These are phyloP conservation scores for Tetracladium setigerum DNA, from an alignment of 495 filamentous ascomycete species.

Conservation along the genomic window DNA sequence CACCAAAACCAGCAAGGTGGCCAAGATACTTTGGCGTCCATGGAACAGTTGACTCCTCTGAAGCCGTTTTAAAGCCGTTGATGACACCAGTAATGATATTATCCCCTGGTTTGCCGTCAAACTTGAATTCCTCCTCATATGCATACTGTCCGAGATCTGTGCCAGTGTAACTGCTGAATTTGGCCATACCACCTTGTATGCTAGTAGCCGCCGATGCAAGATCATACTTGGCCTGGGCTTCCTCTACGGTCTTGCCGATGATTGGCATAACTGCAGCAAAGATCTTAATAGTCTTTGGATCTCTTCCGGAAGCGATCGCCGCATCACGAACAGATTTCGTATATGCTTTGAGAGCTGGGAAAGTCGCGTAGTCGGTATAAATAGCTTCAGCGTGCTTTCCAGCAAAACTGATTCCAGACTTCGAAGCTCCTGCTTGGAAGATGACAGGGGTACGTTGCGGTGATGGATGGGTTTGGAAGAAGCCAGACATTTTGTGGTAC, in stretches of 20 bases:
- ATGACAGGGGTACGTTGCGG: conserved; percentile 56
- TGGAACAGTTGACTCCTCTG: too few species aligned
- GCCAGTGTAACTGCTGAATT: conserved; percentile 57
- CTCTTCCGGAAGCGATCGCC: conserved; percentile 41
- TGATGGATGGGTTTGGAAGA: conserved; percentile 52
- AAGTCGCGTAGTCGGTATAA: conserved; percentile 50
- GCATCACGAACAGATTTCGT: conserved; percentile 44
- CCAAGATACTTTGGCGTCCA: too few species aligned
- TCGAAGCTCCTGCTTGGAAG: conserved; percentile 58
- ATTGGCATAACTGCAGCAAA: conserved; percentile 52
- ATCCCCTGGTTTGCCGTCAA: conserved; percentile 59
- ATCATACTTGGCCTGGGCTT: conserved; percentile 43
- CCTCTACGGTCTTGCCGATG: conserved; percentile 47
- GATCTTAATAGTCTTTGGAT: conserved; percentile 51
- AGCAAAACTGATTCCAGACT: conserved; percentile 49
- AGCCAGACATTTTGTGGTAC: conserved; percentile 44
- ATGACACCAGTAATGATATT: conserved; percentile 28
- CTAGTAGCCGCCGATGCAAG: conserved; percentile 44
- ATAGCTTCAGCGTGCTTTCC: conserved; percentile 56
- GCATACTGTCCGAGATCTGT: conserved; percentile 50
- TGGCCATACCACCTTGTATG: conserved; percentile 44
- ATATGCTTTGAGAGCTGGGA: conserved; percentile 40
- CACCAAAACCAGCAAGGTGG: too few species aligned
- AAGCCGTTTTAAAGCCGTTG: too few species aligned
- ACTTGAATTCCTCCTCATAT: conserved; percentile 36